Percentiles rank a stretch among this genome's conserved stretches.
phyloP scores from a whole-genome alignment of 2,329 filamentous ascomycete genomes.

The Phyllosticta paracitricarpa region DNA sequence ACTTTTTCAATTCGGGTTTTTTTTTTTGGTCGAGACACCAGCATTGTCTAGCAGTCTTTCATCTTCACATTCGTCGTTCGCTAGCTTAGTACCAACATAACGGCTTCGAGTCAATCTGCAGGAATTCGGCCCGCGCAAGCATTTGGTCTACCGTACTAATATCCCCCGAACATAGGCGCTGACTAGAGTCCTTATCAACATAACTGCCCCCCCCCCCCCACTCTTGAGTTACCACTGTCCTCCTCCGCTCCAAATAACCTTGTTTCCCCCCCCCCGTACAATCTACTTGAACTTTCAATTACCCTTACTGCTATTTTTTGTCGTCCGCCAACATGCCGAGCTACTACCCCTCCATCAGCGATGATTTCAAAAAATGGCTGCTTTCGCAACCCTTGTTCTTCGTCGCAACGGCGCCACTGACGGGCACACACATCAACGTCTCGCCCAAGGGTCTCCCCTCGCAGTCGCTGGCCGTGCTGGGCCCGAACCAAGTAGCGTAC shows the following conservation, averaged over 20 bases:
- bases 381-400: conserved; percentile 63
- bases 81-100: not conserved
- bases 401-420: conserved; percentile 59
- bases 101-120: not conserved
- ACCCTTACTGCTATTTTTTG: not conserved
- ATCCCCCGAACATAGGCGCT: not conserved
- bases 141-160: not conserved
- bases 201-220: not conserved
- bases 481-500: conserved; percentile 53
- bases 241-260: not conserved
- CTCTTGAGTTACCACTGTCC: not conserved
- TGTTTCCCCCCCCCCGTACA: not conserved
- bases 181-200: not conserved
- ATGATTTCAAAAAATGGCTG: conserved; percentile 53
- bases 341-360: conserved; percentile 46
- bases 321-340: conserved; percentile 40
- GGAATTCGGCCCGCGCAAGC: not conserved
- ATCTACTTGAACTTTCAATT: not conserved
- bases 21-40: not conserved
- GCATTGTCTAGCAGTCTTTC: not conserved
- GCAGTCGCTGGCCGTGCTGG: conserved; percentile 52
- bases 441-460: conserved; percentile 63
- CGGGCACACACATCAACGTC: conserved; percentile 62
- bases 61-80: not conserved
- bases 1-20: not conserved